Percentiles rank a stretch among this genome's conserved stretches.
Conservation (phyloP, 768 basidiomycete genomes). For the Suillus subluteus region DNA sequence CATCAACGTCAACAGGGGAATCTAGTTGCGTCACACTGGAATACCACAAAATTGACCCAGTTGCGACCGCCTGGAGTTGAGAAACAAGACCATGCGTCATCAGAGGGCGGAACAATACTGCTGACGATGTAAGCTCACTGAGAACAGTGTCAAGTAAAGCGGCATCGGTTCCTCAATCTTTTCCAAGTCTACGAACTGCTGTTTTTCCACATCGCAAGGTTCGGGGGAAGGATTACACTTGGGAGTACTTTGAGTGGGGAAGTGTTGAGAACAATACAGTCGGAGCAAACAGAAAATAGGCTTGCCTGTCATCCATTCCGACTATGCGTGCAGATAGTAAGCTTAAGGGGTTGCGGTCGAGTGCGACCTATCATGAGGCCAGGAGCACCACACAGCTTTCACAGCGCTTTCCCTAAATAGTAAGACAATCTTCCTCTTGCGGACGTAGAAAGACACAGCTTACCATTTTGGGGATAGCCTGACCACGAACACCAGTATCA, state of each 20-base stretch:
- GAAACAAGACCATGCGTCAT: not conserved
- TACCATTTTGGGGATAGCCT: too few species aligned
- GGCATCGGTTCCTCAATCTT: not conserved
- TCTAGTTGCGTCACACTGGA: not conserved
- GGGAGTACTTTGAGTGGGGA: not conserved
- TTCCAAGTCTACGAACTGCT: not conserved
- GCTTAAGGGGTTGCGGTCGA: not conserved
- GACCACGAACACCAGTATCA: too few species aligned
- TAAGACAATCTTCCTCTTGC: too few species aligned
- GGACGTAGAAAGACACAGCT: too few species aligned
- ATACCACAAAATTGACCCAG: not conserved
- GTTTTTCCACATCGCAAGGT: not conserved
- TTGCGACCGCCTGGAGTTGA: not conserved
- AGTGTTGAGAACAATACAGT: not conserved
- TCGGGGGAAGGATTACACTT: not conserved
- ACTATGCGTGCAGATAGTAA: not conserved
- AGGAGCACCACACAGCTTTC: too few species aligned
- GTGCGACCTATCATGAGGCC: too few species aligned
- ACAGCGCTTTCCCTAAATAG: too few species aligned
- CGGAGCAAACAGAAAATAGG: not conserved
- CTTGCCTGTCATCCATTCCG: not conserved
- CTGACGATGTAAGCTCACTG: not conserved
- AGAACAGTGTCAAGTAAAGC: not conserved
- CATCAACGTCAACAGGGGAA: not conserved
- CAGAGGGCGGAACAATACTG: not conserved